phyloP scores from a whole-genome alignment of 345 rosid species.

The Salix purpurea region DNA sequence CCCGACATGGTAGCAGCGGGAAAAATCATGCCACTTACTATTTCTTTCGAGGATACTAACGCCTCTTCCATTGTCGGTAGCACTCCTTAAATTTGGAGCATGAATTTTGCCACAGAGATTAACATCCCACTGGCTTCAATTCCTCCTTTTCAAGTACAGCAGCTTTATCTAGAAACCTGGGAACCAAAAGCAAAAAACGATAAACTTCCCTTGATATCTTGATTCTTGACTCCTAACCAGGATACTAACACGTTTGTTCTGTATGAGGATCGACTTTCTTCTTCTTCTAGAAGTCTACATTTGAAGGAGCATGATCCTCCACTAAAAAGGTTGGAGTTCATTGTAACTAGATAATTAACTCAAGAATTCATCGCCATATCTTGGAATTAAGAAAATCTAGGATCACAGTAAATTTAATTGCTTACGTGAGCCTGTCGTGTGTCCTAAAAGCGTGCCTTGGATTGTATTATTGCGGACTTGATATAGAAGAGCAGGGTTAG shows the following conservation, averaged over 20 bases:
- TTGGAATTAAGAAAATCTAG: no score
- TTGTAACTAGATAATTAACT: no score
- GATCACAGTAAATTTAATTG: no score
- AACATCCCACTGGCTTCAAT: constrained; percentile 1
- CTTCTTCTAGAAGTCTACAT: no score
- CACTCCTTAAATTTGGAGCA: neutral
- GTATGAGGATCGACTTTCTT: no score
- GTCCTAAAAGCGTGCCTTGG: constrained; percentile 32
- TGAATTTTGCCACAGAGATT: constrained; percentile 1
- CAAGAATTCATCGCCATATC: no score
- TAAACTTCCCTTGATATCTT: neutral
- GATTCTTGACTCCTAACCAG: no score
- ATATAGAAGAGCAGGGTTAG: constrained; percentile 21
- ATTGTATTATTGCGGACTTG: constrained; percentile 14
- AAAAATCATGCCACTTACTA: constrained; percentile 24
- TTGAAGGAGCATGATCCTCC: no score
- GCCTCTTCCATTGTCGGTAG: constrained; percentile 8
- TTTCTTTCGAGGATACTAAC: constrained; percentile 33
- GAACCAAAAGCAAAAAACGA: neutral
- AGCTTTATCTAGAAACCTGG: constrained; percentile 18
- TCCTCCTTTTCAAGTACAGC: constrained; percentile 8
- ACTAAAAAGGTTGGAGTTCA: no score
- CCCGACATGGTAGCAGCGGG: constrained; percentile 14
- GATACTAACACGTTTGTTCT: no score
- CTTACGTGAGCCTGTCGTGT: constrained; percentile 40